Conservation (phyloP, 2,329 filamentous ascomycete genomes). For the Xylaria polymorpha region DNA sequence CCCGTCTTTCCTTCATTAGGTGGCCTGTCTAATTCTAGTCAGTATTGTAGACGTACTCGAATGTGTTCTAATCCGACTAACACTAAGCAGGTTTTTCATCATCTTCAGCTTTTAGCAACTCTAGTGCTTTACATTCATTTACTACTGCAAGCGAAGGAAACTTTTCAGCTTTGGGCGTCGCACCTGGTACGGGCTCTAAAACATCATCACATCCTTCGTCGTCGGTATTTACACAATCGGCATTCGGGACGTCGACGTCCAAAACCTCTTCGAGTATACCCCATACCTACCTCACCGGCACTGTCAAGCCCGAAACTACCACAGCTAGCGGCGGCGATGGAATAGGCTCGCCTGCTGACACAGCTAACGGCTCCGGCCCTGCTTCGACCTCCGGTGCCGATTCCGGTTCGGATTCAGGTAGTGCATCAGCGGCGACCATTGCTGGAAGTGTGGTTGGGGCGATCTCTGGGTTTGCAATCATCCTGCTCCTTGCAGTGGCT, state of each 20-base stretch:
- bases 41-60: constrained; percentile 18
- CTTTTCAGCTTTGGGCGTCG: constrained; percentile 37
- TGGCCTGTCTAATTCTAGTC: constrained; percentile 47
- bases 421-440: constrained; percentile 52
- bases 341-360: constrained; percentile 38
- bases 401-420: constrained; percentile 23
- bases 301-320: constrained; percentile 36
- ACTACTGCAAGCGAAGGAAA: constrained; percentile 35
- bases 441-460: constrained; percentile 69
- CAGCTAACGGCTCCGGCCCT: constrained; percentile 18
- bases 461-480: constrained; percentile 67
- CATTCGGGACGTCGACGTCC: constrained; percentile 33
- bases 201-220: constrained; percentile 30
- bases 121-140: constrained; percentile 43
- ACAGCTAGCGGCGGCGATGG: constrained; percentile 43
- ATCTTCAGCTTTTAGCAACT: constrained; percentile 40
- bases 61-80: constrained; percentile 24
- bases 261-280: constrained; percentile 32
- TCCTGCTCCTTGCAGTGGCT: constrained; percentile 65
- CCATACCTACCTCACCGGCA: constrained; percentile 30
- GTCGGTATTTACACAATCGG: constrained; percentile 26
- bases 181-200: constrained; percentile 28
- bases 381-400: constrained; percentile 4
- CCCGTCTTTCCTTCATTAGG: constrained; percentile 47
- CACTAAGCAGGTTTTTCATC: constrained; percentile 37